Conservation (phyloP, 2,329 filamentous ascomycete species). For the Byssoonygena ceratinophila region DNA sequence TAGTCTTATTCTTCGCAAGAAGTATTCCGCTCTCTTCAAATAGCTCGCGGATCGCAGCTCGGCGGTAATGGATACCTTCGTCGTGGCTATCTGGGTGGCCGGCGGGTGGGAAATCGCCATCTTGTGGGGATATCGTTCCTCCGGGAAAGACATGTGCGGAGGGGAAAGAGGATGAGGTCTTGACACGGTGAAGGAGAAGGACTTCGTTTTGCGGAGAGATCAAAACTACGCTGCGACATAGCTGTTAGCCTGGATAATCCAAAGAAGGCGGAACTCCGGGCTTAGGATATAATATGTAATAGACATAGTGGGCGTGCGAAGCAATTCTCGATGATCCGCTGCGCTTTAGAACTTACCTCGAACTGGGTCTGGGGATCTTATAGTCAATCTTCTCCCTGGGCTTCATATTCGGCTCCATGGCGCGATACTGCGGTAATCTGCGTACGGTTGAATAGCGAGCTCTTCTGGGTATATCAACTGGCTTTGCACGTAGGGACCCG, state of each 20-base stretch:
- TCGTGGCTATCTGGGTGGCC: conserved; percentile 50
- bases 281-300: not conserved
- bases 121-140: conserved; percentile 66
- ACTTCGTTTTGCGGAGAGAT: conserved; percentile 80
- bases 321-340: not conserved
- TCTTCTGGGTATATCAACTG: not conserved
- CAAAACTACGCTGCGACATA: conserved; percentile 57
- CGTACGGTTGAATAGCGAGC: conserved; percentile 12
- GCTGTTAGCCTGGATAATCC: not conserved
- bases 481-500: not conserved
- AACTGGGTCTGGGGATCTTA: conserved; percentile 51
- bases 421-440: conserved; percentile 18
- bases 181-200: conserved; percentile 74
- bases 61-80: conserved; percentile 64
- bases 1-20: conserved; percentile 45
- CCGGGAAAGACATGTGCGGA: conserved; percentile 94
- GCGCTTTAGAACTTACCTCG: conserved; percentile 40
- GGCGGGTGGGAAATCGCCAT: conserved; percentile 49
- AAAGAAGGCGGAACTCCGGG: not conserved
- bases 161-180: conserved; percentile 71
- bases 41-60: conserved; percentile 77
- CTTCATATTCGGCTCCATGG: conserved; percentile 13
- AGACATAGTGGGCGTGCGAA: not conserved
- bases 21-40: conserved; percentile 93
- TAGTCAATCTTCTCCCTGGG: conserved; percentile 13